Base-by-base conservation (phyloP, 768 basidiomycete genomes). In the Kondoa subrosea region DNA sequence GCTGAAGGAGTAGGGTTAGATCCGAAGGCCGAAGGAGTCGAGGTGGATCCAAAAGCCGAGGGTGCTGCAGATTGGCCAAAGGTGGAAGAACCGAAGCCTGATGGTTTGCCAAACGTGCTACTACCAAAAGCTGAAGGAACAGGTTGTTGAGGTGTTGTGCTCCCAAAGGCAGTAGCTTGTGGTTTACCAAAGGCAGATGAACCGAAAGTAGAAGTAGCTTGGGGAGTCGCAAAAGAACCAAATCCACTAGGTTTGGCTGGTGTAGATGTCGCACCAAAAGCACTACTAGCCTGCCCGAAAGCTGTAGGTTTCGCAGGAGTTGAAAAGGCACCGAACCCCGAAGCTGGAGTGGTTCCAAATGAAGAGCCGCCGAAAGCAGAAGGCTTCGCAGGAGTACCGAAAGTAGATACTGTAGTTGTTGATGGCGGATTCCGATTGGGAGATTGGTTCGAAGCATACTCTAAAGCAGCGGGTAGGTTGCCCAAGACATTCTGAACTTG, bases 101-200 rank as follows among this genome's bases (percentile, higher is more conserved):
- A 66, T n/a, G 65, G 21, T 56, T 57, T 26, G 65, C 65, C 65
- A 60, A 69, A 69, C 32, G 69, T 67, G 56, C 67, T 69, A 29
- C 25, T 32, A 60, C 56, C 12, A 29, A 27, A 31, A 67, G 57
- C 27, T 30, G 67, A 31, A 25, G n/a, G n/a, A n/a, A n/a, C n/a
- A n/a, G n/a, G n/a, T n/a, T n/a, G 32, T 57, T 64, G 21, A 17
- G 67, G 40, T 8, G 68, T 67, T 27, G 66, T 67, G 33, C 66
- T 67, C 2, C 66, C 68, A 58, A 67, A 69, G 2, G 68, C 26
- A n/a, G 34, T 57, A 50, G 8, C 4, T 29, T 68, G 64, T 25
- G 4, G 26, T 2, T 12, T 30, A 2, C 66, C 66, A 63, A 66
- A 66, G 4, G 66, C n/a, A n/a, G n/a, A n/a, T n/a, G n/a, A n/a